Evolutionary conservation across 1,139 yeast species (phyloP), one percentile per base, ranked within the genome.

Genomic region (Candida pseudocylindracea): DNA sequence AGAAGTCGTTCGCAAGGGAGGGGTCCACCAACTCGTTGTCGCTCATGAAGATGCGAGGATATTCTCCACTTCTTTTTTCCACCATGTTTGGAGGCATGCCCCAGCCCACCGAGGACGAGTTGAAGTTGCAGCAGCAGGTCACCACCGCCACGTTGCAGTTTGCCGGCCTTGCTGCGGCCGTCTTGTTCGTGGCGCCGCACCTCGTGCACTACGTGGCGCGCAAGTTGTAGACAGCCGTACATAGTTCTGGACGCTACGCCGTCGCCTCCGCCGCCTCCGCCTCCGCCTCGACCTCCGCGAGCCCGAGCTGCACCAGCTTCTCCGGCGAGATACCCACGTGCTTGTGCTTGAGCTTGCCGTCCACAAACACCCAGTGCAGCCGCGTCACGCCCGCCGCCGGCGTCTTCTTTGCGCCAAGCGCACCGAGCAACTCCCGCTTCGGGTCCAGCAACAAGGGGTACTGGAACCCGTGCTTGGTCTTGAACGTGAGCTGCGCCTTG

Each of bases 281-380:
- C 20, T 15, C 20, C 6, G 20, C 20, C 20, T 15, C 20, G 6
- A 15, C 20, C 20, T 15, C 20, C 20, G 4, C 20, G 20, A 15
- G 20, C 20, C 20, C 20, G 20, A 15, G 20, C 20, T 15, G 4
- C 20, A 15, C 20, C 20, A 15, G 20, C 20, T 15, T 4, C 44
- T 75, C 93, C 3, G 96, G 95, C 34, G 81, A 69, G 36, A 88
- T 63, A 38, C 67, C 72, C 36, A 80, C 57, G 40, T 68, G 67
- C 42, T 70, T 72, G 31, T 66, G 61, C 33, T 57, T 65, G 44
- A 83, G 60, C 39, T 67, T 62, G 9, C 95, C 95, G 45, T 81
- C 72, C 32, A 61, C 68, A 49, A 85, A 76, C 32, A 88, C 66
- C 83, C 93, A 85, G 47, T 85, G 93, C 10, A 93, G 79, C 45